Evolutionary conservation across 805 yeast species (phyloP), one percentile per base, ranked within the genome.

Genomic region (Zygotorulaspora florentina): DNA sequence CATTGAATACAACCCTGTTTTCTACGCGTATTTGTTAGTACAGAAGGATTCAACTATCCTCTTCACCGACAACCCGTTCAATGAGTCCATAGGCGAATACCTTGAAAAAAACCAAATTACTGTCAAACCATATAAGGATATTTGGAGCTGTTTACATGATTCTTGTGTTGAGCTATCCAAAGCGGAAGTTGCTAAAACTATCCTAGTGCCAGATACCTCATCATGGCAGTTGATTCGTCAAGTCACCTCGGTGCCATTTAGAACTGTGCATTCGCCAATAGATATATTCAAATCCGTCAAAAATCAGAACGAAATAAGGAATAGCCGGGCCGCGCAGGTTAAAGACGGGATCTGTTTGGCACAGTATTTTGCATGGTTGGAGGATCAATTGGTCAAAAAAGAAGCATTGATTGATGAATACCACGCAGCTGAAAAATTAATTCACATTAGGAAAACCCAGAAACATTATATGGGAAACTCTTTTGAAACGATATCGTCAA

Each of bases 1-100:
- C 62, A 83, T 91, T 47, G 83, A 82, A 3, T 91, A 76, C 61
- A 83, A 84, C 58, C 97, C 98, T 0, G 91, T 89, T 1, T 93
- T 91, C 62, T 88, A 81, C 66, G 72, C 90, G 8, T 77, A 77
- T 51, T 57, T 75, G 39, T 64, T 83, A 9, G 29, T 58, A 2
- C 70, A 83, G 26, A 67, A 76, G 13, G 67, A 68, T 2, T 54
- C 58, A 2, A 76, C 81, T 2, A 57, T 61, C 3, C 66, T 87
- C 12, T 87, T 83, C 59, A 68, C 81, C 7, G 78, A 84, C 51
- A 66, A 70, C 48, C 55, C 68, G 55, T 54, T 76, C 42, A 52
- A 64, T 30, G 66, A 65, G 9, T 70, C 69, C 5, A 45, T 50
- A 18, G 52, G 62, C 13, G 52, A 54, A 2, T 74, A 74, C 57